Evolutionary conservation across 192 early-diverging fungal genomes (phyloP).

Genomic region (Dissophora globulifera): DNA sequence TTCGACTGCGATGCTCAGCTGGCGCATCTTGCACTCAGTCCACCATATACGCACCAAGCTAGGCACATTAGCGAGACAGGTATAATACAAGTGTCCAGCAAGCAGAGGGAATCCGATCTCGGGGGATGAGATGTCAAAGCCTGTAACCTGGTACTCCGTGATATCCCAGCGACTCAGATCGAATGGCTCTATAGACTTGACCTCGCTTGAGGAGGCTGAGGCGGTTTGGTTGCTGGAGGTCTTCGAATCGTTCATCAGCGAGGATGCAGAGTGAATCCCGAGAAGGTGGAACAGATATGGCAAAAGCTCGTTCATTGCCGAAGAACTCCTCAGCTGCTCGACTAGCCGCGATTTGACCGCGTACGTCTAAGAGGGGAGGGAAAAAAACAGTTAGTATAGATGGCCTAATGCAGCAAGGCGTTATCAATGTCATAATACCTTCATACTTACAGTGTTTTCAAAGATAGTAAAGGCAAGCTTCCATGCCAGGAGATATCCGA

Average conservation of each 20-base stretch:
- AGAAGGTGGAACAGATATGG: conserved; percentile 72
- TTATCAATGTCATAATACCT: too few species aligned
- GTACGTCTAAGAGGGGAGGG: conserved; percentile 63
- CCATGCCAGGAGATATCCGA: conserved; percentile 80
- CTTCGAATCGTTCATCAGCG: conserved; percentile 47
- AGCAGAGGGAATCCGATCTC: conserved; percentile 72
- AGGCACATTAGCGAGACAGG: conserved; percentile 68
- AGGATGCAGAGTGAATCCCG: conserved; percentile 58
- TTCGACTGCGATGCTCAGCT: conserved; percentile 78
- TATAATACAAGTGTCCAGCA: conserved; percentile 80
- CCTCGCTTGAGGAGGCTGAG: background rate
- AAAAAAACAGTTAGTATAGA: background rate
- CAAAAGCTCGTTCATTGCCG: conserved; percentile 64
- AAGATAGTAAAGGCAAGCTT: conserved; percentile 82
- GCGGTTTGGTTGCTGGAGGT: conserved; percentile 21
- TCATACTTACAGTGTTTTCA: conserved; percentile 71
- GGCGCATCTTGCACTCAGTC: conserved; percentile 82
- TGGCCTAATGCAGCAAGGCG: too few species aligned
- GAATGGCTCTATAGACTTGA: conserved; percentile 58
- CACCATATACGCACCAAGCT: conserved; percentile 83
- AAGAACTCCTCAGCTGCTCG: conserved; percentile 63
- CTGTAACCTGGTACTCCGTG: conserved; percentile 68
- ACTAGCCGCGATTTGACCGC: conserved; percentile 67
- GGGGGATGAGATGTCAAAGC: conserved; percentile 51
- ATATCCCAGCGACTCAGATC: conserved; percentile 78